These are phyloP conservation scores for Suillus hirtellus DNA, from an alignment of 768 basidiomycete species.

Conservation along the genomic window DNA sequence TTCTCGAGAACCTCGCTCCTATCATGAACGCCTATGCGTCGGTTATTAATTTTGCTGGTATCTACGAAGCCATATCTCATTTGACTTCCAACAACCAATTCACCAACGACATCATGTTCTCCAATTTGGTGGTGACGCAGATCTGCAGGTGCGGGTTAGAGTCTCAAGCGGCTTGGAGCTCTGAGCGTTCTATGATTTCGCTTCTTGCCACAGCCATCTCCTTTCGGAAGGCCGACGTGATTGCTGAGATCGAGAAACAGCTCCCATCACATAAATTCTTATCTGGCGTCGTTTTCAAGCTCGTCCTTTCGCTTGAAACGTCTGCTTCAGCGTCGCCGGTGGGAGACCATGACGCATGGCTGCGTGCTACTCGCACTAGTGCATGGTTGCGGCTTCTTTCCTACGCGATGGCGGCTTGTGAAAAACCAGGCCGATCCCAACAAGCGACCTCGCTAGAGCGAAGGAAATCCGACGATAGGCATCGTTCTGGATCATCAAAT, in stretches of 20 bases:
- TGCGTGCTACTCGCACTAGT: constrained; percentile 44
- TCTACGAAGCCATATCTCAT: constrained; percentile 51
- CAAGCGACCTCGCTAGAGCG: constrained; percentile 37
- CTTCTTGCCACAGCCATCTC: constrained; percentile 47
- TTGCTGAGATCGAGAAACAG: constrained; percentile 57
- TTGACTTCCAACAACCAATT: constrained; percentile 48
- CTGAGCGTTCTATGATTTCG: constrained; percentile 31
- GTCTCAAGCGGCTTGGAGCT: constrained; percentile 39
- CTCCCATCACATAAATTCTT: constrained; percentile 60
- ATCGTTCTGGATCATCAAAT: constrained; percentile 16
- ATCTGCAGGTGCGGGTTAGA: constrained; percentile 48
- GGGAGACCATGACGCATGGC: constrained; percentile 44
- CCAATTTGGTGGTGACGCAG: constrained; percentile 44
- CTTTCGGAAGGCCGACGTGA: constrained; percentile 51
- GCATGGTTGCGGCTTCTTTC: constrained; percentile 66
- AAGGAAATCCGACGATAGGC: constrained; percentile 46
- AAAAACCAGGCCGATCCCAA: constrained; percentile 26
- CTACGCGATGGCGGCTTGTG: constrained; percentile 57
- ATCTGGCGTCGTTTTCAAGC: constrained; percentile 62
- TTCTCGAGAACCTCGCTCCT: constrained; percentile 58
- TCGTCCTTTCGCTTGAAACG: constrained; percentile 55
- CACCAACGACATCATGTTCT: constrained; percentile 53
- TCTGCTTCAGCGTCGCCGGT: constrained; percentile 43
- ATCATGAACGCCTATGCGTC: constrained; percentile 51
- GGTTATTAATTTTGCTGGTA: constrained; percentile 55